These are phyloP conservation scores for Anastatica hierochuntica DNA, from an alignment of 345 rosid species.

Conservation along the genomic window DNA sequence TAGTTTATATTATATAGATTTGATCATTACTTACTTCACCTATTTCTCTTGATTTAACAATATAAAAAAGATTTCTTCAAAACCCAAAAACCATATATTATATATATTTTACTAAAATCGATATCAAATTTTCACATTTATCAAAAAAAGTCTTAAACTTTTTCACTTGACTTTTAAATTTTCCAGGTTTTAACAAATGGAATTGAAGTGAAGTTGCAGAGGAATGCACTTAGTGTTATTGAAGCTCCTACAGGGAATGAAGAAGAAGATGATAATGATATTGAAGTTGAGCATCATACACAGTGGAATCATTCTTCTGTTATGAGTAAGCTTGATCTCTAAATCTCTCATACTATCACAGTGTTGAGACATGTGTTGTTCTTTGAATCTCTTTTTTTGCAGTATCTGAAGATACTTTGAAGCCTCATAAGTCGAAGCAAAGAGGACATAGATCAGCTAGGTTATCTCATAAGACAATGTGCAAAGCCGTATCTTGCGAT, in stretches of 20 bases:
- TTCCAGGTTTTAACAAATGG: slow-evolving; percentile 91
- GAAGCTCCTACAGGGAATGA: slow-evolving; percentile 95
- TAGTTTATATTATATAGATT: too few relatives aligned
- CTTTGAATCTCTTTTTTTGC: slow-evolving; percentile 12
- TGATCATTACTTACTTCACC: too few relatives aligned
- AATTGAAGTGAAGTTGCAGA: slow-evolving; percentile 91
- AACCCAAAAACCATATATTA: too few relatives aligned
- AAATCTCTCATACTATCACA: too few relatives aligned
- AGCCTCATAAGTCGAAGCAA: slow-evolving; percentile 53
- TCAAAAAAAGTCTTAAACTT: too few relatives aligned
- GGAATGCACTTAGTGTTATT: slow-evolving; percentile 94
- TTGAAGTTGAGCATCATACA: slow-evolving; percentile 49
- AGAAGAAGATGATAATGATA: slow-evolving; percentile 66
- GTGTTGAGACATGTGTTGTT: too few relatives aligned
- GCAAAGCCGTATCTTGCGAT: slow-evolving; percentile 55
- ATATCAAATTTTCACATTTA: background rate
- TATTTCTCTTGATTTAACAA: too few relatives aligned
- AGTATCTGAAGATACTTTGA: slow-evolving; percentile 43
- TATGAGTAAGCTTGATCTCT: slow-evolving; percentile 76
- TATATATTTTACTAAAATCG: background rate
- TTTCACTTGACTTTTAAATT: too few relatives aligned
- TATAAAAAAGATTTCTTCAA: too few relatives aligned
- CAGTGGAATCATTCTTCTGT: slow-evolving; percentile 58
- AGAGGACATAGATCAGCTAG: slow-evolving; percentile 44
- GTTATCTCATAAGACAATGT: slow-evolving; percentile 53